Base-by-base conservation (phyloP, 805 yeast species). In the Cyberlindnera mycetangii region DNA sequence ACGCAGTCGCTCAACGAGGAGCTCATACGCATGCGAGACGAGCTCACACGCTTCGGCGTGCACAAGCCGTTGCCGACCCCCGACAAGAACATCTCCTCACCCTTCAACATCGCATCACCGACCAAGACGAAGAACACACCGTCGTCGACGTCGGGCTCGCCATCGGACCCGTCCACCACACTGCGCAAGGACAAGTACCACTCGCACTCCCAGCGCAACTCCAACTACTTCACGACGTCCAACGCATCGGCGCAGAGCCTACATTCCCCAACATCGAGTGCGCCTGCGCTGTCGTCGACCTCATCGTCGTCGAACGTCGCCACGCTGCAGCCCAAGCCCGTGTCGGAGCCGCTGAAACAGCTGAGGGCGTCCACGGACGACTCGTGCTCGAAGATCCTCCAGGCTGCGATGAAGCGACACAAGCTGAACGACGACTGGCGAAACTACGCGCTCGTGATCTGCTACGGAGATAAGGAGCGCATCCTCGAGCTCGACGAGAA, bases 391-490 rank as follows among this genome's bases (percentile, higher is more conserved):
- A 86, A 86, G 61, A 84, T 92, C 18, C 68, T 93, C 37, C 95
- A 87, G 57, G 88, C 85, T 28, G 97, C 96, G 5, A 83, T 89
- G 85, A 79, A 83, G 53, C 75, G 95, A 49, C 95, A 90, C 66
- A 82, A 81, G 47, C 73, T 92, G 39, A 81, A 79, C 37, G 77
- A 79, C 25, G 96, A 89, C 59, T 86, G 96, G 90, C 75, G 85
- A 41, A 85, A 88, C 56, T 92, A 89, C 60, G 96, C 90, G 2
- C 68, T 92, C 41, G 89, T 90, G 15, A 85, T 92, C 14, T 85
- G 95, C 59, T 89, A 88, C 60, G 96, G 93, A 19, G 96, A 89
- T 61, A 85, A 85, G 57, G 97, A 92, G 59, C 70, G 97, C 22
- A 79, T 89, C 9, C 65, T 93, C 37, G 87, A 85, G 31, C 70